These are phyloP conservation scores for Phytophthora cryptogea DNA, from an alignment of 352 stramenopile genomes.

Conservation along the genomic window DNA sequence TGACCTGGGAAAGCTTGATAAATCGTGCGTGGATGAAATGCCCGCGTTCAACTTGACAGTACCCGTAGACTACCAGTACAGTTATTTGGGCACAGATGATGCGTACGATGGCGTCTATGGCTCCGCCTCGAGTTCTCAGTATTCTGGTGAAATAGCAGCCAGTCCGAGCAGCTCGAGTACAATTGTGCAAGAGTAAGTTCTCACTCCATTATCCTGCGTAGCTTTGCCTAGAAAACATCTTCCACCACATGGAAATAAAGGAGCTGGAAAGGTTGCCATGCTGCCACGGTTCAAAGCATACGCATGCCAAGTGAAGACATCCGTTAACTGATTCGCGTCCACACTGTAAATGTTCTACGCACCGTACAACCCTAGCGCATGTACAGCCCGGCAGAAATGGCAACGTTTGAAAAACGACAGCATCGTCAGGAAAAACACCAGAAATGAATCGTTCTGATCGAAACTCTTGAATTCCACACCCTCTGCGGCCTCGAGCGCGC, in stretches of 20 bases:
- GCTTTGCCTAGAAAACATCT: too few relatives aligned
- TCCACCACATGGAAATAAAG: too few relatives aligned
- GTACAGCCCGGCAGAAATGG: constrained; percentile 20
- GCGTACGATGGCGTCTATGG: constrained; percentile 41
- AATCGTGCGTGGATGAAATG: constrained; percentile 40
- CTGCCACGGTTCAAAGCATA: too few relatives aligned
- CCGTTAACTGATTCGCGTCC: too few relatives aligned
- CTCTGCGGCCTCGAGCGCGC: constrained; percentile 14
- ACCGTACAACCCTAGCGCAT: background rate
- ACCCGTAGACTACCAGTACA: constrained; percentile 2
- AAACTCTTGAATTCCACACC: constrained; percentile 23
- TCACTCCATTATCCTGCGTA: too few relatives aligned
- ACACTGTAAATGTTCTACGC: background rate
- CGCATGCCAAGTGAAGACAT: too few relatives aligned
- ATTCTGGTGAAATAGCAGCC: too few relatives aligned
- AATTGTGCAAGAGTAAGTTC: too few relatives aligned
- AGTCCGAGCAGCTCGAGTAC: too few relatives aligned
- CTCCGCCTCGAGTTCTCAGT: constrained; percentile 6
- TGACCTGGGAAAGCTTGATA: constrained; percentile 40
- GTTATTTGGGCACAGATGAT: constrained; percentile 38
- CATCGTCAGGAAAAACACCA: constrained; percentile 9
- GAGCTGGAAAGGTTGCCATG: too few relatives aligned
- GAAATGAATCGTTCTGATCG: constrained; percentile 18
- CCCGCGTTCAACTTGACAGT: constrained; percentile 33
- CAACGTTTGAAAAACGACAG: constrained; percentile 19